Base-by-base conservation (phyloP, 805 yeast genomes). In the Diddensiella caesifluorescens region DNA sequence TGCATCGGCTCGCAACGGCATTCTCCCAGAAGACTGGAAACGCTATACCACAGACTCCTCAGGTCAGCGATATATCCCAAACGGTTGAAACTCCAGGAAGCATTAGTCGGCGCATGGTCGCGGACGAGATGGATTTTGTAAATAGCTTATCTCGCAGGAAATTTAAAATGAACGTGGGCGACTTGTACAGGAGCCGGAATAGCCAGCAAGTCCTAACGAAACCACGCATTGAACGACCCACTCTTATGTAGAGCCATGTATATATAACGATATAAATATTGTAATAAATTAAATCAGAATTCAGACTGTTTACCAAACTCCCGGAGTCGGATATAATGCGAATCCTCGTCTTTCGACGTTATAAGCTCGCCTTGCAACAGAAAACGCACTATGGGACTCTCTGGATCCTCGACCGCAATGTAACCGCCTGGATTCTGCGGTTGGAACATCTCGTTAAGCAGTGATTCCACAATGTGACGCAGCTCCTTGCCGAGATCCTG, bases 361-460 rank as follows among this genome's bases (percentile, higher is more conserved):
- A 48, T 36, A n/a, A 48, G 33, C 15, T 45, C 49, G 5, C 50
- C 49, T 4, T 34, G 26, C 13, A 48, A 29, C 13, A 50, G 23
- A 28, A 50, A 45, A 25, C 45, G 38, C 6, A 41, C 40, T n/a
- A 50, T 30, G 4, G 45, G 42, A 15, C 33, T 32, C 22, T 47
- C 38, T 7, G 40, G 42, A 12, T 48, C 46, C 13, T 22, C 22
- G 10, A 47, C 41, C 7, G 30, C 16, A 13, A 45, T n/a, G 25
- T 45, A 42, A 10, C 45, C 46, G 33, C 40, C 42, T 13, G 25
- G 25, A 12, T 5, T n/a, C 16, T 21, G 4, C n/a, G 45, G 26
- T 4, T 50, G 46, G n/a, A 45, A 41, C 48, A 45, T 43, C 26
- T 35, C 48, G 22, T 50, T 50, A 23, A 50, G 40, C n/a, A 50